A percentile compares a stretch with the other conserved stretches of the same genome.
phyloP scores from a whole-genome alignment of 2,329 filamentous ascomycete species.

The Metarhizium rileyi region DNA sequence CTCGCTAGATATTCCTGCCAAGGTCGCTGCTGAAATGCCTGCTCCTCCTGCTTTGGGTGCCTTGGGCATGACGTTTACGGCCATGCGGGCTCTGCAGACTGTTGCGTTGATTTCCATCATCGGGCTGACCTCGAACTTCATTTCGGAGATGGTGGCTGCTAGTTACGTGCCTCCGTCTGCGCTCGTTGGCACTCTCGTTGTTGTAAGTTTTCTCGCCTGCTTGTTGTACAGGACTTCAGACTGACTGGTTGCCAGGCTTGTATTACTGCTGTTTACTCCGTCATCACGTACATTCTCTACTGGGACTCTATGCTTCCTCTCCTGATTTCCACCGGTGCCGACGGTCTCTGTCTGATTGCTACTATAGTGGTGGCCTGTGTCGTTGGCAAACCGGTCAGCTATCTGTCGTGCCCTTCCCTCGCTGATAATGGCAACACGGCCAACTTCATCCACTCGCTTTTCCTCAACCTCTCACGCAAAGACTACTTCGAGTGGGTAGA shows the following conservation, averaged over 20 bases:
- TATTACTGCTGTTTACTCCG: slow-evolving; percentile 69
- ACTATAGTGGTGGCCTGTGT: slow-evolving; percentile 68
- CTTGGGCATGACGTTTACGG: slow-evolving; percentile 68
- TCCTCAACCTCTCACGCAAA: slow-evolving; percentile 27
- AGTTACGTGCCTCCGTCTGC: slow-evolving; percentile 59
- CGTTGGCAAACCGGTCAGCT: slow-evolving; percentile 71
- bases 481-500: slow-evolving; percentile 36
- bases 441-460: slow-evolving; percentile 34
- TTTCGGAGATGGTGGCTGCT: slow-evolving; percentile 60
- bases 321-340: slow-evolving; percentile 55
- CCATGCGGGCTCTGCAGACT: slow-evolving; percentile 60
- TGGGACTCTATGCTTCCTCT: slow-evolving; percentile 67
- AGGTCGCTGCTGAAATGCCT: slow-evolving; percentile 28
- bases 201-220: slow-evolving; percentile 49
- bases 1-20: slow-evolving; percentile 30
- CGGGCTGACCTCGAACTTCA: slow-evolving; percentile 74
- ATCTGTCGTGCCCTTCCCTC: slow-evolving; percentile 58
- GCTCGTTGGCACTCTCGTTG: slow-evolving; percentile 66
- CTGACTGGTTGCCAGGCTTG: slow-evolving; percentile 48
- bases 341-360: slow-evolving; percentile 62
- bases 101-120: slow-evolving; percentile 67
- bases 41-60: slow-evolving; percentile 52
- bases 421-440: slow-evolving; percentile 30
- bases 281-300: slow-evolving; percentile 74
- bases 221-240: neutral